These are phyloP conservation scores for Globisporangium nodosum DNA, from an alignment of 352 stramenopile genomes.

Conservation along the genomic window DNA sequence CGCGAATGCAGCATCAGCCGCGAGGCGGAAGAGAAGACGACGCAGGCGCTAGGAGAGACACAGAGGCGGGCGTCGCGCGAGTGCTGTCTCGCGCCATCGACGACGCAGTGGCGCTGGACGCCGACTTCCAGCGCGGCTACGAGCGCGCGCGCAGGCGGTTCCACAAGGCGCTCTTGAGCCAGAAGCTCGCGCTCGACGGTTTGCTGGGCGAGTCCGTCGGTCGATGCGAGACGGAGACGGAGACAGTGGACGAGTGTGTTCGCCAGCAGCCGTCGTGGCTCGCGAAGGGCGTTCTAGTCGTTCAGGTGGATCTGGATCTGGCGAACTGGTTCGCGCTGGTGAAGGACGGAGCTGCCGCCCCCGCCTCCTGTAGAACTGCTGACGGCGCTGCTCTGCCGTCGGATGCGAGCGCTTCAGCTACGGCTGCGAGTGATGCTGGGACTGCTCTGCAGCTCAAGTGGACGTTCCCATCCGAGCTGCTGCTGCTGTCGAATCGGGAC, in stretches of 20 bases:
- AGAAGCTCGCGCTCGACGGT: constrained; percentile 23
- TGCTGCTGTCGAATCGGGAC: constrained; percentile 30
- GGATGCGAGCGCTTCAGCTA: background rate
- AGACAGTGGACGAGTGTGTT: background rate
- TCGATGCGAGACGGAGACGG: background rate
- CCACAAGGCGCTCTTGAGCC: constrained; percentile 22
- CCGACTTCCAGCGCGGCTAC: constrained; percentile 21
- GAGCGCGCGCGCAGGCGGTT: constrained; percentile 25
- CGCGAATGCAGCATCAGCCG: constrained; percentile 8
- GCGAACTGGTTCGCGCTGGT: constrained; percentile 60
- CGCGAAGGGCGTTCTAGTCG: constrained; percentile 25
- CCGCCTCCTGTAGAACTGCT: too few relatives aligned
- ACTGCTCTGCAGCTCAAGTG: constrained; percentile 19
- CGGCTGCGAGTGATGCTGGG: background rate
- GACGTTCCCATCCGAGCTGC: constrained; percentile 38
- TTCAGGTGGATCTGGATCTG: constrained; percentile 69
- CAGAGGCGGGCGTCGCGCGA: constrained; percentile 14
- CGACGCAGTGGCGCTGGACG: constrained; percentile 30
- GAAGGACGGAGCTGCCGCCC: constrained; percentile 2
- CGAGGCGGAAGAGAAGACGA: background rate
- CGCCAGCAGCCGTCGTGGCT: background rate
- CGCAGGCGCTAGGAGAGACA: background rate
- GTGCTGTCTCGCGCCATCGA: constrained; percentile 33
- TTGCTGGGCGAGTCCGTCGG: constrained; percentile 8
- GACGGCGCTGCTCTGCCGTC: background rate